Evolutionary conservation across 2,329 filamentous ascomycete genomes (phyloP).

Genomic region (Zymoseptoria tritici): DNA sequence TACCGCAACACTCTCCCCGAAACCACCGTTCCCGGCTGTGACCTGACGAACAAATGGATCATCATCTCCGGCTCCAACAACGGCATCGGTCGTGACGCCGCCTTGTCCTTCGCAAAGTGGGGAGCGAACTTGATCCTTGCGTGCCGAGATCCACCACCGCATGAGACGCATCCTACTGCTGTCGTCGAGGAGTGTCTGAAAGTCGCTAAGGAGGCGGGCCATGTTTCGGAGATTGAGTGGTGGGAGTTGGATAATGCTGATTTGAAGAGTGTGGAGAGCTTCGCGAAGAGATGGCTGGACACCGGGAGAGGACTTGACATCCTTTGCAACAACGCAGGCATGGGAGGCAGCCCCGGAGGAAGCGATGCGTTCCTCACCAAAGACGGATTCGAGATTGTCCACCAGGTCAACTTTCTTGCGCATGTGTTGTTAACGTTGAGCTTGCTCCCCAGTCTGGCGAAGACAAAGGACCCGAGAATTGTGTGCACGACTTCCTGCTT

Average conservation of each 20-base stretch:
- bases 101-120: slow-evolving; percentile 20
- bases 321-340: slow-evolving; percentile 29
- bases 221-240: slow-evolving; percentile 5
- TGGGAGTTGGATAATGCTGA: slow-evolving; percentile 6
- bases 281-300: slow-evolving; percentile 23
- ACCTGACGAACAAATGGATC: slow-evolving; percentile 7
- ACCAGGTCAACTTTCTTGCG: slow-evolving; percentile 30
- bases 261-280: slow-evolving; percentile 22
- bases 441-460: slow-evolving; percentile 24
- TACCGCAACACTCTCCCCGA: background rate
- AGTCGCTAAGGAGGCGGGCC: slow-evolving; percentile 3
- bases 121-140: slow-evolving; percentile 26
- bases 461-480: slow-evolving; percentile 21
- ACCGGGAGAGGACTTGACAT: slow-evolving; percentile 15
- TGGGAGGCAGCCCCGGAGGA: slow-evolving; percentile 11
- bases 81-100: slow-evolving; percentile 25
- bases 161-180: slow-evolving; percentile 19
- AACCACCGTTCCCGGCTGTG: background rate
- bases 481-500: slow-evolving; percentile 8
- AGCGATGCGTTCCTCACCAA: slow-evolving; percentile 10
- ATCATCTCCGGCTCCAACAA: slow-evolving; percentile 21
- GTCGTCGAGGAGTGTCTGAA: slow-evolving; percentile 20
- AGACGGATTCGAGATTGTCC: slow-evolving; percentile 26
- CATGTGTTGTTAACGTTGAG: slow-evolving; percentile 27
- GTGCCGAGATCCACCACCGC: slow-evolving; percentile 18